Conservation (phyloP, 2,329 filamentous ascomycete genomes). For the Neurospora sp. region DNA sequence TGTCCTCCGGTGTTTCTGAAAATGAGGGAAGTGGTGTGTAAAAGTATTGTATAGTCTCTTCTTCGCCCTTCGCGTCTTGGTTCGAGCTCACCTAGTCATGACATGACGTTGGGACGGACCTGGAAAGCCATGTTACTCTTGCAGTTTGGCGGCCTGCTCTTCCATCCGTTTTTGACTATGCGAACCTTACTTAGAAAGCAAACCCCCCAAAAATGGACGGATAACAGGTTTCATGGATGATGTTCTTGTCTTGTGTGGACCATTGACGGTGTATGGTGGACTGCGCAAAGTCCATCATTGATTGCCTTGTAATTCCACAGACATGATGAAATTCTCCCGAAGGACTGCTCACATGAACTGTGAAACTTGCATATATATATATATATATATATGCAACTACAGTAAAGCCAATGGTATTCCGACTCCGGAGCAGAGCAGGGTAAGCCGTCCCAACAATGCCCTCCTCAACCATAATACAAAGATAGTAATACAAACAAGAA, state of each 20-base stretch:
- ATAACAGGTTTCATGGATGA: too few relatives aligned
- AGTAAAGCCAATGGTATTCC: not conserved
- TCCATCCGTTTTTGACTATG: too few relatives aligned
- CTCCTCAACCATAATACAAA: not conserved
- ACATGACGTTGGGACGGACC: not conserved
- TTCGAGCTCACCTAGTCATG: not conserved
- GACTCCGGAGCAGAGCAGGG: not conserved
- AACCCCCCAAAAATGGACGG: too few relatives aligned
- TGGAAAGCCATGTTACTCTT: not conserved
- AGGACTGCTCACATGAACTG: too few relatives aligned
- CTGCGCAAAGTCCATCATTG: too few relatives aligned
- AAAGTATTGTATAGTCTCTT: not conserved
- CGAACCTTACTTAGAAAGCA: too few relatives aligned
- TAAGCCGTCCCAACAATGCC: not conserved
- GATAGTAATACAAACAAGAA: not conserved
- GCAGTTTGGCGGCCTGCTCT: not conserved
- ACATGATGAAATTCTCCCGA: too few relatives aligned
- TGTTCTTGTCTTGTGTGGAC: too few relatives aligned
- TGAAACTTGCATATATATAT: too few relatives aligned
- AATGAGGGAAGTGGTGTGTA: not conserved
- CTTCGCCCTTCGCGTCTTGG: not conserved
- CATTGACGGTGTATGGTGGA: too few relatives aligned
- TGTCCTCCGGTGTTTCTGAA: too few relatives aligned
- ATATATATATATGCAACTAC: not conserved
- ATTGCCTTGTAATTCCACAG: too few relatives aligned